These are phyloP conservation scores for Penicillium sp. DNA, from an alignment of 2,329 filamentous ascomycete genomes.

Conservation along the genomic window DNA sequence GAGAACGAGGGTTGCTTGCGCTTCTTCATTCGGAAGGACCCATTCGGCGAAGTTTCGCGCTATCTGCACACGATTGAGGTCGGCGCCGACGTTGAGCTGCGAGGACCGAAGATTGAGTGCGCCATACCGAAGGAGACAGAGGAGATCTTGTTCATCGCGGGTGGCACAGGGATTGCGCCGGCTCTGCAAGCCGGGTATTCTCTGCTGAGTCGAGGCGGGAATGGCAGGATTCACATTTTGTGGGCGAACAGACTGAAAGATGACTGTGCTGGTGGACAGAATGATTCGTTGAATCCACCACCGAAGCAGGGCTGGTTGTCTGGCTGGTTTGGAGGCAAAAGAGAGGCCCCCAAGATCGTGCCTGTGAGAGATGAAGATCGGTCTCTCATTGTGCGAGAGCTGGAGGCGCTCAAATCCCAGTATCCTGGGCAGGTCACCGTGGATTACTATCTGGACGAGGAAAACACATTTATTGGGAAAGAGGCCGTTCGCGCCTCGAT, in stretches of 20 bases:
- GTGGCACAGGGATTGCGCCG: slow-evolving; percentile 88
- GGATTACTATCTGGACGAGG: slow-evolving; percentile 80
- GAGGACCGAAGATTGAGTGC: slow-evolving; percentile 76
- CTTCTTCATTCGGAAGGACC: slow-evolving; percentile 77
- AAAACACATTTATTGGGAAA: slow-evolving; percentile 66
- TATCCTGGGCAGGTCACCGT: slow-evolving; percentile 63
- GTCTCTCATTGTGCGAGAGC: slow-evolving; percentile 57
- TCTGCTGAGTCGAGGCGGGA: slow-evolving; percentile 46
- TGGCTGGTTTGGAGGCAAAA: slow-evolving; percentile 24
- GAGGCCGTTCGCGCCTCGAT: slow-evolving; percentile 47
- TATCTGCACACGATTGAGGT: slow-evolving; percentile 70
- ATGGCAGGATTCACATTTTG: slow-evolving; percentile 66
- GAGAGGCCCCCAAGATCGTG: background rate
- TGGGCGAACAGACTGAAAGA: slow-evolving; percentile 75
- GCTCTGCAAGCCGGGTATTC: slow-evolving; percentile 77
- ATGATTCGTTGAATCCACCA: slow-evolving; percentile 42
- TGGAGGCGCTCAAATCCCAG: slow-evolving; percentile 62
- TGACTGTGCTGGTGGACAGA: slow-evolving; percentile 65
- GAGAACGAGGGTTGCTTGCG: slow-evolving; percentile 54
- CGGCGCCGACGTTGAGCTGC: slow-evolving; percentile 68
- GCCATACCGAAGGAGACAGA: slow-evolving; percentile 56
- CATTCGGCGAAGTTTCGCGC: slow-evolving; percentile 79
- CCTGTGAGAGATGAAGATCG: slow-evolving; percentile 8
- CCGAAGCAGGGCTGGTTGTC: slow-evolving; percentile 32
- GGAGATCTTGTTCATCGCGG: slow-evolving; percentile 79